Conservation (phyloP, 2,329 filamentous ascomycete genomes). For the Aspergillus udagawae region DNA sequence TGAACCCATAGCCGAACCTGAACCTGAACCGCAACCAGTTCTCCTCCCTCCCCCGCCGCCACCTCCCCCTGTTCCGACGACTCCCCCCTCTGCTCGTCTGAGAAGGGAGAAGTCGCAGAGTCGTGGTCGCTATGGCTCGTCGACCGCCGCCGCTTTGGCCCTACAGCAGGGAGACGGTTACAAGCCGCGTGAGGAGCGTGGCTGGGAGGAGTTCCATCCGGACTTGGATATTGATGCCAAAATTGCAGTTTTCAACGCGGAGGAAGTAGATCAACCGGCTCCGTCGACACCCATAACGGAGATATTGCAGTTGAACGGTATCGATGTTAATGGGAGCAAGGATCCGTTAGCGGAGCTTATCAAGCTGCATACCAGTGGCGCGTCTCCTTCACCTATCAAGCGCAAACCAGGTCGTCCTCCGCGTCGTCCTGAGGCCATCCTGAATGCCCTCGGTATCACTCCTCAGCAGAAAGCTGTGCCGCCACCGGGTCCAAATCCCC, state of each 20-base stretch:
- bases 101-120: constrained; percentile 41
- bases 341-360: constrained; percentile 41
- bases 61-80: constrained; percentile 29
- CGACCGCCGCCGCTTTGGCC: constrained; percentile 78
- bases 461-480: constrained; percentile 51
- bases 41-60: constrained; percentile 25
- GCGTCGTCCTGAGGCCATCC: constrained; percentile 59
- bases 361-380: constrained; percentile 34
- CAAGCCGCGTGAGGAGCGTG: constrained; percentile 92
- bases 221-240: constrained; percentile 84
- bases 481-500: constrained; percentile 47
- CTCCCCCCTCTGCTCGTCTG: constrained; percentile 37
- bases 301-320: constrained; percentile 23
- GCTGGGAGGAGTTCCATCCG: constrained; percentile 97
- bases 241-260: constrained; percentile 73
- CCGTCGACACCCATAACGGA: constrained; percentile 46
- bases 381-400: constrained; percentile 46
- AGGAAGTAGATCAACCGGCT: constrained; percentile 75
- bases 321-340: constrained; percentile 23
- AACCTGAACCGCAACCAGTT: constrained; percentile 10
- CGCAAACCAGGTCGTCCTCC: constrained; percentile 62
- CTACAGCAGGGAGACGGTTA: constrained; percentile 92
- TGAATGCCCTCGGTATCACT: constrained; percentile 57
- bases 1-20: background rate
- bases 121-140: constrained; percentile 73